These are phyloP conservation scores for Entamoeba histolytica DNA, from an alignment of 208 protist genomes.

Conservation along the genomic window DNA sequence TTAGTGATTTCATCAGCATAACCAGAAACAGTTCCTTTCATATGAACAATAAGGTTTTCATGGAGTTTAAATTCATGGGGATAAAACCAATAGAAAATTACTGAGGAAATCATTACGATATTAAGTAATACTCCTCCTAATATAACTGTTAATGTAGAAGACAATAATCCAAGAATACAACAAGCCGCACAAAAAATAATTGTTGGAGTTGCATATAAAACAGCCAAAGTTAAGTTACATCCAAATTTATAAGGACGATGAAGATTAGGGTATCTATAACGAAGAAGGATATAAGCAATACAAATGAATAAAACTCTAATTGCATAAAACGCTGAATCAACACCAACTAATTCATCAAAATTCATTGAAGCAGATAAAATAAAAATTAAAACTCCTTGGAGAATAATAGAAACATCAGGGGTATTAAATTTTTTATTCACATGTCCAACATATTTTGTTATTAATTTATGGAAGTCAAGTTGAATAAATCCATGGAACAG, in stretches of 20 bases:
- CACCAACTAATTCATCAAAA: background rate
- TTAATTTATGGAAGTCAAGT: background rate
- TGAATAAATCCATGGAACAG: background rate
- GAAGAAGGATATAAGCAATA: background rate
- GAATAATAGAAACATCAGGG: background rate
- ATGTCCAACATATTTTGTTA: background rate
- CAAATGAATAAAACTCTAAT: background rate
- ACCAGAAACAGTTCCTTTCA: background rate
- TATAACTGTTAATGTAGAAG: background rate
- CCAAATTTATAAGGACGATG: background rate
- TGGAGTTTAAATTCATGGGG: background rate
- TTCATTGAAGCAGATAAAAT: background rate
- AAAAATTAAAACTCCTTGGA: background rate
- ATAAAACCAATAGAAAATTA: background rate
- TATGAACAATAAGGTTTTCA: background rate
- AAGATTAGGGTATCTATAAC: background rate
- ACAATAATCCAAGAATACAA: background rate
- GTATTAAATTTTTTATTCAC: background rate
- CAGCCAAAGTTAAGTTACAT: background rate
- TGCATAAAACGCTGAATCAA: background rate
- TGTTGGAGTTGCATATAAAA: background rate
- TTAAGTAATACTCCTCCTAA: background rate
- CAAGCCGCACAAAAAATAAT: background rate
- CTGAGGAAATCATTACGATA: background rate
- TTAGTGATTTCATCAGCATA: background rate